Evolutionary conservation across 1,139 yeast species (phyloP).

Genomic region (Candida anutae): DNA sequence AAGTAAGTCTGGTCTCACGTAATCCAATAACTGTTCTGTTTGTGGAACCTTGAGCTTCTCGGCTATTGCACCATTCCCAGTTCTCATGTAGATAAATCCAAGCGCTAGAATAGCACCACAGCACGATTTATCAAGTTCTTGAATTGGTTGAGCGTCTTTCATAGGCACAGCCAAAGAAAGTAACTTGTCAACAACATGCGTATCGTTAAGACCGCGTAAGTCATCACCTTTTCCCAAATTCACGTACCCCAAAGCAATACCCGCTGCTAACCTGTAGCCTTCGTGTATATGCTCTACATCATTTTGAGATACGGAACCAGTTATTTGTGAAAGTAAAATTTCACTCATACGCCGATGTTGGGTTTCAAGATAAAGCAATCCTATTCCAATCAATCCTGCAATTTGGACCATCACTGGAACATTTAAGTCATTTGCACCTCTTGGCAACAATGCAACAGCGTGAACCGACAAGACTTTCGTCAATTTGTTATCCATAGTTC

Average conservation of each 20-base stretch:
- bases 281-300: slow-evolving; percentile 59
- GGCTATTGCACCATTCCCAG: slow-evolving; percentile 57
- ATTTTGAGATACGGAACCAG: slow-evolving; percentile 48
- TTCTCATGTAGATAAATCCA: slow-evolving; percentile 63
- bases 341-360: slow-evolving; percentile 88
- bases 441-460: slow-evolving; percentile 84
- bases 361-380: slow-evolving; percentile 68
- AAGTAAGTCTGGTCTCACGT: slow-evolving; percentile 73
- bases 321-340: slow-evolving; percentile 60
- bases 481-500: slow-evolving; percentile 79
- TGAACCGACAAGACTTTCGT: slow-evolving; percentile 92
- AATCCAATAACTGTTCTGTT: slow-evolving; percentile 55
- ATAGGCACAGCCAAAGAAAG: slow-evolving; percentile 53
- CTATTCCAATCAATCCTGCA: slow-evolving; percentile 88
- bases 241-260: slow-evolving; percentile 81
- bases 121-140: slow-evolving; percentile 64
- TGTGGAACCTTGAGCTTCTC: slow-evolving; percentile 56
- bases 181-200: slow-evolving; percentile 61
- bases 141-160: slow-evolving; percentile 62
- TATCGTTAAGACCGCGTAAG: slow-evolving; percentile 56
- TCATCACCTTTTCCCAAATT: slow-evolving; percentile 74
- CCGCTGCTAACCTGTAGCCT: slow-evolving; percentile 83
- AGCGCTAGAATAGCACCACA: slow-evolving; percentile 80
- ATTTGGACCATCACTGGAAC: slow-evolving; percentile 81
- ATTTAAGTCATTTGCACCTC: slow-evolving; percentile 84